These are phyloP conservation scores for Gossypium schwendimanii DNA, from an alignment of 441 rosid species.

Conservation along the genomic window DNA sequence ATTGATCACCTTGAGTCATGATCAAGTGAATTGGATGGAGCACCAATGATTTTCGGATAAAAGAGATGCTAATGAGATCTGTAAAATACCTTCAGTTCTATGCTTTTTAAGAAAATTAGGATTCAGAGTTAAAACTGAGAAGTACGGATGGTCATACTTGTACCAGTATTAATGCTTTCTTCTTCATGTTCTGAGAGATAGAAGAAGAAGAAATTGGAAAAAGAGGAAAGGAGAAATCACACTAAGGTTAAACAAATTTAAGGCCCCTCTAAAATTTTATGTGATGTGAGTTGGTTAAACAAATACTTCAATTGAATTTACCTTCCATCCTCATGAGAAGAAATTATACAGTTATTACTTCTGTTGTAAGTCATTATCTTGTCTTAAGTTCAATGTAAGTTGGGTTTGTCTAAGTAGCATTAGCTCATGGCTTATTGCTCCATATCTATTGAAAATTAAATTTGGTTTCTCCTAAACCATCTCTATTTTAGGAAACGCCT, in stretches of 20 bases:
- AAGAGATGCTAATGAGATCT: neutral
- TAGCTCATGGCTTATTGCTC: neutral
- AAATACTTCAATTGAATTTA: neutral
- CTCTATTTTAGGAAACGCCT: neutral
- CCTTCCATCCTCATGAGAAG: neutral
- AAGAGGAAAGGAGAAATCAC: neutral
- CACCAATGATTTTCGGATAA: neutral
- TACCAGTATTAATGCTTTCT: conserved; percentile 1
- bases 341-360: neutral
- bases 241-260: neutral
- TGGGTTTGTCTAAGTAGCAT: neutral
- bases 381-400: neutral
- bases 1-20: neutral
- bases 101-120: neutral
- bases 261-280: neutral
- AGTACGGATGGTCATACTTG: neutral
- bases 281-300: neutral
- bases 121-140: neutral
- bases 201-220: neutral
- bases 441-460: neutral
- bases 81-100: neutral
- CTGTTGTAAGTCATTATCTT: neutral
- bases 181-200: neutral
- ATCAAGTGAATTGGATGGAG: neutral
- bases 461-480: neutral